Evolutionary conservation across 306 rosid genomes (phyloP), one percentile per base, ranked within the genome.

Genomic region (Cucumis cinereus): DNA sequence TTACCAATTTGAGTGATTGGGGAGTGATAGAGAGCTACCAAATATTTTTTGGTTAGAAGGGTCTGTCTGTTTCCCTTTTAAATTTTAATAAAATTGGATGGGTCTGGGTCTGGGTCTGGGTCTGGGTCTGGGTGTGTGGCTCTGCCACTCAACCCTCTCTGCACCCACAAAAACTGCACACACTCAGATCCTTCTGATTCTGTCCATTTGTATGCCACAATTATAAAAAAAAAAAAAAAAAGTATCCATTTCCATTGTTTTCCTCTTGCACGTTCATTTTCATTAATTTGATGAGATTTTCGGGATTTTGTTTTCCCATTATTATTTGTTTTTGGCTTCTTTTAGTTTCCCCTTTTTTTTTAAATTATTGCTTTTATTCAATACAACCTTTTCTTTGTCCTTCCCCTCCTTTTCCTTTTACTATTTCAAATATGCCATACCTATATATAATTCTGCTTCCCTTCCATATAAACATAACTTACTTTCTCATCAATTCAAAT

Each of bases 171-270:
- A 16, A 13, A 50, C 55, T 50, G 55, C 20, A 50, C 20, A 50
- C 57, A 72, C 78, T 73, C 47, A 26, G 54, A 75, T 77, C 60
- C 79, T 80, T 80, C 79, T 80, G 83, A 41, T 41, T 11, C 47
- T 41, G 47, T 41, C 47, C 47, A 2, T 41, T 41, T 41, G 3
- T 0, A 41, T 41, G 9, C 47, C 47, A 41, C 47, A 41, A 2
- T 0, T 1, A 1, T 9, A 40, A 9, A 40, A 38, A 0, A 58
- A 5, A 24, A 5, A 24, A 12, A 26, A 24, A 5, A 24, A 59
- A 16, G 47, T 49, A 53, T 66, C 83, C 79, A 80, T 41, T 74
- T 26, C 26, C 35, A 3, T 30, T 30, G 35, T 30, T 30, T 30
- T 30, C 4, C 35, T 30, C 7, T 74, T 26, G 66, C 60, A 73